These are phyloP conservation scores for Bothriochloa decipiens DNA, from an alignment of 176 grass and related monocot species.

Conservation along the genomic window DNA sequence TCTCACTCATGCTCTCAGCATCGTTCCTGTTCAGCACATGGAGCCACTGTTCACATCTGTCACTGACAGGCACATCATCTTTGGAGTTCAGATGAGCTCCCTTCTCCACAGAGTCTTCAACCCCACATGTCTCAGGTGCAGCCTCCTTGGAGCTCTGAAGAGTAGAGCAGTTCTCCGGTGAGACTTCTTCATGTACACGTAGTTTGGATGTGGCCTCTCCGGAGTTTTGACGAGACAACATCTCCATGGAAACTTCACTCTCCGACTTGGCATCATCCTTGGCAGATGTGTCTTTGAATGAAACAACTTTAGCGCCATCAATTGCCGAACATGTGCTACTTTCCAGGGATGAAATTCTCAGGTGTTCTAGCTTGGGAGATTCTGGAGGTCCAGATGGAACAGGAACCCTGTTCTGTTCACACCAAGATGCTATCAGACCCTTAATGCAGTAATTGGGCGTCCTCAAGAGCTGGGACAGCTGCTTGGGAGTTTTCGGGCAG, in stretches of 20 bases:
- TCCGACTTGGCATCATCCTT: conserved; percentile 36
- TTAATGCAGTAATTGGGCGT: conserved; percentile 92
- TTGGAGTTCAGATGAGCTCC: conserved; percentile 16
- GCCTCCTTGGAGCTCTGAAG: conserved; percentile 30
- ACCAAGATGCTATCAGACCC: conserved; percentile 81
- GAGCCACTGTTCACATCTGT: conserved; percentile 63
- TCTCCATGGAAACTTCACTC: conserved; percentile 20
- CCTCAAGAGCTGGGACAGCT: conserved; percentile 61
- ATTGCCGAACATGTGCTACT: conserved; percentile 42
- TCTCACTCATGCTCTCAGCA: conserved; percentile 40
- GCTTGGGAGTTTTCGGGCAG: conserved; percentile 80
- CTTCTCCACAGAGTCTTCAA: conserved; percentile 20
- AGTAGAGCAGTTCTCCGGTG: conserved; percentile 8
- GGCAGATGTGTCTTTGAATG: conserved; percentile 31
- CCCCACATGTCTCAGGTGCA: conserved; percentile 52
- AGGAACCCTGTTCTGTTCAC: conserved; percentile 69
- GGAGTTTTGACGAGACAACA: conserved; percentile 39
- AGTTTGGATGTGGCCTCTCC: conserved; percentile 30
- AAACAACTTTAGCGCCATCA: conserved; percentile 33
- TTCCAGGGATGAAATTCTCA: conserved; percentile 52
- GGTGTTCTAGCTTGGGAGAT: conserved; percentile 72
- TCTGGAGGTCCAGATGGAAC: conserved; percentile 66
- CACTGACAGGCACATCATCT: conserved; percentile 34
- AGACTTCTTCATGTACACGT: conserved; percentile 36
- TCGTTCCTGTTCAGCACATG: conserved; percentile 44